Percentiles rank a stretch among this genome's conserved stretches.
Evolutionary conservation across 2,329 filamentous ascomycete genomes (phyloP).

Genomic region (Ophiostoma ips): DNA sequence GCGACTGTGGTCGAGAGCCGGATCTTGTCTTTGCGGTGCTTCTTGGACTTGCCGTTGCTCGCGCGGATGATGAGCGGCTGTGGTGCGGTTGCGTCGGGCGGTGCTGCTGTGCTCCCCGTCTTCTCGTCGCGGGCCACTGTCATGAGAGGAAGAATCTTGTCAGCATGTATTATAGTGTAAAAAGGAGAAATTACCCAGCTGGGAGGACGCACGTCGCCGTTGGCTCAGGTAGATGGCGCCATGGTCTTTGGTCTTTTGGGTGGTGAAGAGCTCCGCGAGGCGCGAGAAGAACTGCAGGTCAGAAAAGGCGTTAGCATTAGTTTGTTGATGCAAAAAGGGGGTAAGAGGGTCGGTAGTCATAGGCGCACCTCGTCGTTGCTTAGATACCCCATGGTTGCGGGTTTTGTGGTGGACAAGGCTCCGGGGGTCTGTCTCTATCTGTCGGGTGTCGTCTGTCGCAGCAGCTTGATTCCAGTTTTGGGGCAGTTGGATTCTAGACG

Average conservation of each 20-base stretch:
- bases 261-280: conserved; percentile 53
- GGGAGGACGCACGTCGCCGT: conserved; percentile 49
- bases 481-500: not conserved
- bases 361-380: conserved; percentile 26
- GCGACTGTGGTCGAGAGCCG: conserved; percentile 77
- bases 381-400: conserved; percentile 20
- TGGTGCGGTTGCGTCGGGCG: conserved; percentile 22
- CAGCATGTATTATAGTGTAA: not conserved
- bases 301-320: not conserved
- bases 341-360: not conserved
- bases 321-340: not conserved
- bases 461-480: not conserved
- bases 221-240: conserved; percentile 63
- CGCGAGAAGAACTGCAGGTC: conserved; percentile 54
- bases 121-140: conserved; percentile 9
- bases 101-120: conserved; percentile 16
- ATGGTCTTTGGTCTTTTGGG: conserved; percentile 53
- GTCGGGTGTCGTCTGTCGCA: not conserved
- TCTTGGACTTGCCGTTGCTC: conserved; percentile 60
- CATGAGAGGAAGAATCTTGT: too few species aligned
- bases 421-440: not conserved
- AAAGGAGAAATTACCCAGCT: not conserved
- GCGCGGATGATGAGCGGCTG: conserved; percentile 70
- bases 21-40: conserved; percentile 42
- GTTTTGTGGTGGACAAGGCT: not conserved